A percentile compares a stretch with the other conserved stretches of the same genome.
Conservation (phyloP, 2,329 filamentous ascomycete genomes). For the Lachnellula hyalina region DNA sequence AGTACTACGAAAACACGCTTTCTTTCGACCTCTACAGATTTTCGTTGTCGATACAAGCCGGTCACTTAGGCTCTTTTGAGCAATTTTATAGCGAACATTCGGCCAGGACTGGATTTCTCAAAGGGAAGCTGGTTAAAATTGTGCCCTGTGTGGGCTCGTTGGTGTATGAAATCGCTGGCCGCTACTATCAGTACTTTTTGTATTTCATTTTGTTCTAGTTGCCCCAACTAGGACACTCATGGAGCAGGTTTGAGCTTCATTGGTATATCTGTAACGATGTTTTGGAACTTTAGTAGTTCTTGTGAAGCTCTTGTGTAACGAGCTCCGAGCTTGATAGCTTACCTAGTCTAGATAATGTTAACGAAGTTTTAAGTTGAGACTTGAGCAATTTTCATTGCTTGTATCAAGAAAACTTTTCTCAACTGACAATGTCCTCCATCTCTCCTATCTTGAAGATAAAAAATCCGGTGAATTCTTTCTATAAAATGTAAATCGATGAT, state of each 20-base stretch:
- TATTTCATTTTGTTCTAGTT: constrained; percentile 13
- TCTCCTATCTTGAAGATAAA: no score
- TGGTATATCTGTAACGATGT: constrained; percentile 15
- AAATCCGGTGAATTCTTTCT: background rate
- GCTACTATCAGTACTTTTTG: constrained; percentile 11
- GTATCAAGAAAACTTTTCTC: no score
- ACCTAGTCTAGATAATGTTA: constrained; percentile 4
- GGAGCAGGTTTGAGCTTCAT: constrained; percentile 4
- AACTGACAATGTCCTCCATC: no score
- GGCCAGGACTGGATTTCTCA: background rate
- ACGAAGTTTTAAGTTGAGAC: background rate
- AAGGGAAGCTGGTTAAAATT: constrained; percentile 3
- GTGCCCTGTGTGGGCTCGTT: constrained; percentile 1
- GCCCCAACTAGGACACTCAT: background rate
- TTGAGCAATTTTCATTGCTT: no score
- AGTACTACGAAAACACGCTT: background rate
- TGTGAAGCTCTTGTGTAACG: constrained; percentile 6
- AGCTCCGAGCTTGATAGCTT: constrained; percentile 4
- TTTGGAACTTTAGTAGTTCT: constrained; percentile 17
- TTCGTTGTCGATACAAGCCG: no score
- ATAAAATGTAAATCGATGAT: background rate
- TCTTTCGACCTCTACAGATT: background rate
- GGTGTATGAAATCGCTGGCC: background rate
- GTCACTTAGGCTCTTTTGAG: no score
- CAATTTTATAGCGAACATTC: background rate